Base-by-base conservation (phyloP, 306 rosid species). In the Begonia peltatifolia region DNA sequence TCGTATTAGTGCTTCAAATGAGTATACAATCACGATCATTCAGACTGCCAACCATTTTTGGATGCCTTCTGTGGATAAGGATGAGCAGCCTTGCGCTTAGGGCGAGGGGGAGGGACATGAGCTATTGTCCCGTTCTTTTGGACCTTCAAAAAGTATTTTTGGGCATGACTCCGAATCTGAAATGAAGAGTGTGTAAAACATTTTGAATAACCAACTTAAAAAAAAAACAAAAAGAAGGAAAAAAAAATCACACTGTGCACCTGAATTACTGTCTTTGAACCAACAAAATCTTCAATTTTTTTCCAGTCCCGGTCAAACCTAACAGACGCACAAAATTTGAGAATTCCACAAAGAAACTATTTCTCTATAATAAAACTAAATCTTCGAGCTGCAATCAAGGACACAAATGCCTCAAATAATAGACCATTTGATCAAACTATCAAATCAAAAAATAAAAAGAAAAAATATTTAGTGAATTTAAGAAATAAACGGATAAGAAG, bases 231-330 rank as follows among this genome's bases (percentile, higher is more conserved):
- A n/a, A n/a, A 61, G 36, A 53, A 17, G 1, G 9, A 53, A 13
- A 63, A 61, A 61, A 5, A 61, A 61, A 4, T 41, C 30, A 11
- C 36, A 55, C 57, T 30, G 53, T 68, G 57, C 63, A 87, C 96
- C 96, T 87, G 96, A 84, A 87, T 87, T 50, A 87, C 96, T 4
- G 94, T 79, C 61, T 87, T 87, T 22, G 94, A 84, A 71, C 93
- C 96, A 38, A 87, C 94, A 65, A 84, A 87, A 63, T 87, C 96
- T 84, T 87, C 94, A 70, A 87, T 87, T 56, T 87, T 87, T 74
- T 87, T 87, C 96, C 96, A 87, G 75, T 87, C 96, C 20, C 96
- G 84, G 63, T 87, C 96, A 69, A 87, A 87, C 60, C 96, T 84
- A 66, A 62, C 70, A 4, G 38, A 30, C 38, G 8, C 38, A 7